Evolutionary conservation across 164 flowering plant genomes (phyloP).

Genomic region (Magnolia sinica): DNA sequence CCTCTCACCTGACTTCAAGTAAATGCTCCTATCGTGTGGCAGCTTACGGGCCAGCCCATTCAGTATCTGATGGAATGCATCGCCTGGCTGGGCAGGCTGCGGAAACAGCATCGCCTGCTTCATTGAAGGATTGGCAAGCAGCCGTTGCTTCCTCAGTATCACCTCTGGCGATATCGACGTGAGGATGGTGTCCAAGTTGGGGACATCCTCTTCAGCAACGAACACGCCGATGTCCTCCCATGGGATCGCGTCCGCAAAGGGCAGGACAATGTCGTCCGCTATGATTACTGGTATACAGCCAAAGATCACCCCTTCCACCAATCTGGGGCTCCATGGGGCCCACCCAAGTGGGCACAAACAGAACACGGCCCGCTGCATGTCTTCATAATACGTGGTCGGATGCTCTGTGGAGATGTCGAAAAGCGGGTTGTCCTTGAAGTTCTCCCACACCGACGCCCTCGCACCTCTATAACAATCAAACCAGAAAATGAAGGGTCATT

Average conservation of each 20-base stretch:
- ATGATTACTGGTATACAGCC: slow-evolving; percentile 96
- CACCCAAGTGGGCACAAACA: slow-evolving; percentile 98
- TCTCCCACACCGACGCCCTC: slow-evolving; percentile 98
- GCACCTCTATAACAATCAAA: slow-evolving; percentile 66
- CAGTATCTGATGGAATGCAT: slow-evolving; percentile 89
- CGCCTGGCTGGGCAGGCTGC: slow-evolving; percentile 81
- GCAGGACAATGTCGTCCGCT: slow-evolving; percentile 93
- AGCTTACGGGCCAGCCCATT: slow-evolving; percentile 84
- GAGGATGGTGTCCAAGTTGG: slow-evolving; percentile 79
- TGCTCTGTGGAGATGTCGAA: slow-evolving; percentile 97
- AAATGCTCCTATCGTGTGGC: slow-evolving; percentile 57
- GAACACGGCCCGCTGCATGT: slow-evolving; percentile 94
- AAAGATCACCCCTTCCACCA: slow-evolving; percentile 90
- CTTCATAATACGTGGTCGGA: slow-evolving; percentile 90
- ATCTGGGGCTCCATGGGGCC: slow-evolving; percentile 99
- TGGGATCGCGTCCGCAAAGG: slow-evolving; percentile 94
- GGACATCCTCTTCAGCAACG: slow-evolving; percentile 82
- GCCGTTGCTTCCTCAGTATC: slow-evolving; percentile 74
- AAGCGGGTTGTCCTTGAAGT: slow-evolving; percentile 91
- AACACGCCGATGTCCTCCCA: slow-evolving; percentile 96
- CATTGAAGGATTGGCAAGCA: slow-evolving; percentile 87
- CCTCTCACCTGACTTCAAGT: slow-evolving; percentile 57
- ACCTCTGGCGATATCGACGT: slow-evolving; percentile 81
- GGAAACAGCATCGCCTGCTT: slow-evolving; percentile 91
- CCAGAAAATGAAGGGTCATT: not conserved